Evolutionary conservation across 2,329 filamentous ascomycete genomes (phyloP), one percentile per base, ranked within the genome.

Genomic region (Alternaria infectoria): DNA sequence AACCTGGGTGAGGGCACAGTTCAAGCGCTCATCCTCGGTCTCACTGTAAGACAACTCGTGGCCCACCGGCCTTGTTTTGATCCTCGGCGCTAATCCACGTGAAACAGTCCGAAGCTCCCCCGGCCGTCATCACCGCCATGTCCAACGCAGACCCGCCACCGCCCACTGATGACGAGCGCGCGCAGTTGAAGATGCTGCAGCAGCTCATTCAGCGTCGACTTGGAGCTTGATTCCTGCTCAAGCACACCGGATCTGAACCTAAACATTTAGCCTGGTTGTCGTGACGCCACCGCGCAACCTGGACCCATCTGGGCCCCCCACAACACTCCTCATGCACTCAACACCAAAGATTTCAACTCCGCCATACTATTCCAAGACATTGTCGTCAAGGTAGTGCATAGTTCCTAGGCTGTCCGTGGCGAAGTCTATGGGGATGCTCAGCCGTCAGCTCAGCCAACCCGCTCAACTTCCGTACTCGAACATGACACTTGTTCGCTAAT

Each of bases 41-140:
- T 92, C 67, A 83, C 91, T 67, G 89, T 91, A 82, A 83, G 89
- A 86, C 62, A 49, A 64, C 60, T 60, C 69, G 54, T 66, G 64
- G 68, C 69, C 70, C 69, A 70, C 69, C 64, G 68, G 54, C 59
- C 60, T 64, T 71, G 70, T 76, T 72, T 70, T 64, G 62, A 67
- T 74, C 68, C 71, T 74, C 72, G 73, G 68, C 74, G 73, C 74
- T 79, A 76, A 81, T 67, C 55, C 64, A 66, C 63, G 64, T 75
- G 74, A 75, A 76, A 75, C 75, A 81, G 79, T 75, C 78, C 70
- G 78, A 81, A 75, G 77, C 78, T 62, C 76, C 79, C 59, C 66
- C 72, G 36, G 74, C 74, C 56, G 78, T 80, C 60, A 69, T 78
- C 54, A 61, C 68, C 57, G 73, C 75, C 54, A 69, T 79, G 46